Conservation (phyloP, 352 stramenopile species). For the Phytopythium ostracodes region DNA sequence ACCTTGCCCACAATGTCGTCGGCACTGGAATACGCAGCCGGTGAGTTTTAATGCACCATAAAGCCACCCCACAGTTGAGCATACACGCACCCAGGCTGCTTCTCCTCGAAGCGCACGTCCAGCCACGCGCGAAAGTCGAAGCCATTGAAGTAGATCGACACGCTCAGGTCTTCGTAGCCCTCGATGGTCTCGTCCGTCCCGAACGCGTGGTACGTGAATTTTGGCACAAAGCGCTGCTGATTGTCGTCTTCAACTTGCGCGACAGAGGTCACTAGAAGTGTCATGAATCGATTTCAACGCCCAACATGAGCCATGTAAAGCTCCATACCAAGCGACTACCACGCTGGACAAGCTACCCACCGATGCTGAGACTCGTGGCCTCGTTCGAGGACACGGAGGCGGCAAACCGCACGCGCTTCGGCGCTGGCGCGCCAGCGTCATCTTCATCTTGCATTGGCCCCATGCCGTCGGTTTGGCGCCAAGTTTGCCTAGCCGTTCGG, state of each 20-base stretch:
- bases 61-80: no score
- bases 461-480: not conserved
- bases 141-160: slow-evolving; percentile 58
- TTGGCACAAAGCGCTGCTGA: slow-evolving; percentile 51
- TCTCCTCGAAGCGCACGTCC: slow-evolving; percentile 45
- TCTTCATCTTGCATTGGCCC: not conserved
- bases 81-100: slow-evolving; percentile 29
- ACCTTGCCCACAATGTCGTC: slow-evolving; percentile 52
- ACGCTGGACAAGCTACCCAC: slow-evolving; percentile 14
- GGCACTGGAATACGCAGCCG: slow-evolving; percentile 20
- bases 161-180: slow-evolving; percentile 52
- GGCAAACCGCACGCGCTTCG: slow-evolving; percentile 71
- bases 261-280: slow-evolving; percentile 26
- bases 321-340: not conserved
- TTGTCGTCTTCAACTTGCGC: slow-evolving; percentile 36
- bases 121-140: slow-evolving; percentile 62
- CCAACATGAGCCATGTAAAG: not conserved
- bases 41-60: not conserved
- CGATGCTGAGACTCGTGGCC: slow-evolving; percentile 50
- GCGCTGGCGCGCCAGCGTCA: slow-evolving; percentile 1
- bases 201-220: slow-evolving; percentile 83
- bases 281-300: not conserved
- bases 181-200: slow-evolving; percentile 67
- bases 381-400: slow-evolving; percentile 40
- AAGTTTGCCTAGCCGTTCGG: not conserved